Evolutionary conservation across 306 rosid genomes (phyloP).

Genomic region (Elaeagnus macrophylla): DNA sequence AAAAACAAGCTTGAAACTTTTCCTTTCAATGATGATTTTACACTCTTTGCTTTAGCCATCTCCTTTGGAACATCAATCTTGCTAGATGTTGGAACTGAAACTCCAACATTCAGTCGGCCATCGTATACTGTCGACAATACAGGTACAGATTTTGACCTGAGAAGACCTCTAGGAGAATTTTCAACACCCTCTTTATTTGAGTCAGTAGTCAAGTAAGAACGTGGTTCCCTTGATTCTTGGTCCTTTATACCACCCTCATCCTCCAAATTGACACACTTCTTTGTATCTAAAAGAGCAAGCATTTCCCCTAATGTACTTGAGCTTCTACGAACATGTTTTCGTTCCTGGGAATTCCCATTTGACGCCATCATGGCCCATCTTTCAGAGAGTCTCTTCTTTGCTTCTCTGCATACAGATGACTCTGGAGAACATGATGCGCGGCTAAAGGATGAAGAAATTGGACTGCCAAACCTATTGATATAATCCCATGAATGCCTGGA

Average conservation of each 20-base stretch:
- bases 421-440: constrained; percentile 72
- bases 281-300: constrained; percentile 72
- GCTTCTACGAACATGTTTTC: constrained; percentile 39
- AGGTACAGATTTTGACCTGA: constrained; percentile 78
- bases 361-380: constrained; percentile 83
- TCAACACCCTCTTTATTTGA: constrained; percentile 30
- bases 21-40: constrained; percentile 68
- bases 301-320: constrained; percentile 92
- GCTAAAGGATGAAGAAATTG: constrained; percentile 67
- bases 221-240: constrained; percentile 38
- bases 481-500: constrained; percentile 81
- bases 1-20: constrained; percentile 78
- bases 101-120: constrained; percentile 31
- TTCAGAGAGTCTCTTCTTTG: constrained; percentile 89
- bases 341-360: constrained; percentile 46
- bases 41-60: constrained; percentile 50
- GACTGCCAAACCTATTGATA: constrained; percentile 46
- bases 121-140: constrained; percentile 44
- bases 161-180: constrained; percentile 43
- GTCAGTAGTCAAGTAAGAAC: constrained; percentile 33
- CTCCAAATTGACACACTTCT: constrained; percentile 39
- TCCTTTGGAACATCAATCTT: constrained; percentile 35
- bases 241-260: constrained; percentile 30
- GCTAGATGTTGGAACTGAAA: constrained; percentile 31
- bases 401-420: constrained; percentile 85